Evolutionary conservation across 305 asterid species (phyloP), one percentile per base, ranked within the genome.

Genomic region (Solanum hybrid): DNA sequence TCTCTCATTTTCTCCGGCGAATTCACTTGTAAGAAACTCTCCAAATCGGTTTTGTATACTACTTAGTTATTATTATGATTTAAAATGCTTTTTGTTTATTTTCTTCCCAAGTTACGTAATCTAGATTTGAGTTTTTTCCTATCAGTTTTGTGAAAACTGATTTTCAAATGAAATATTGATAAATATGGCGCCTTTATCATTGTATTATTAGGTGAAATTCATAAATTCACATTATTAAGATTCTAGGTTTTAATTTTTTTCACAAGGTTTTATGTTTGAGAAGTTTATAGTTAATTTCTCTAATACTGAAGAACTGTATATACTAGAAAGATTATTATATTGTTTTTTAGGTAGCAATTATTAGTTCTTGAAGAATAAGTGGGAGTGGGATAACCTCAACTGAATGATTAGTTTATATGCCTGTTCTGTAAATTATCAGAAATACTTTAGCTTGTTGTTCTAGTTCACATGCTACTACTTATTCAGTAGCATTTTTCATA

Each of bases 11-110:
- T 32, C 75, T 84, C 75, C 45, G 45, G 88, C 76, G 7, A 32
- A 31, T 85, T 85, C n/a, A 85, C 42, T 85, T 12, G 88, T 85
- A 85, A 85, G 45, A 85, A 56, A 51, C 32, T 56, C 88, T 85
- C 13, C 87, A 51, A 24, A 45, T 82, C 38, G 13, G 0, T 51
- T 31, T 51, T 31, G 4, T 27, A 9, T 51, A 27, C 87, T 51
- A 10, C 5, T 3, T 29, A 29, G 15, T 51, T 51, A 19, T 82
- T 10, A 8, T 85, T 51, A 85, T 5, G n/a, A 3, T 9, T 10
- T 51, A 51, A 51, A 51, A 2, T 56, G 29, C 4, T 56, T 6
- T 31, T 17, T 84, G 10, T 10, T 51, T 22, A 31, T 56, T 85
- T 85, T 56, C 31, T 32, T 51, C 42, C 13, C 45, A 4, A 10